Conservation (phyloP, 2,329 filamentous ascomycete species). For the Sarocladium kiliense region DNA sequence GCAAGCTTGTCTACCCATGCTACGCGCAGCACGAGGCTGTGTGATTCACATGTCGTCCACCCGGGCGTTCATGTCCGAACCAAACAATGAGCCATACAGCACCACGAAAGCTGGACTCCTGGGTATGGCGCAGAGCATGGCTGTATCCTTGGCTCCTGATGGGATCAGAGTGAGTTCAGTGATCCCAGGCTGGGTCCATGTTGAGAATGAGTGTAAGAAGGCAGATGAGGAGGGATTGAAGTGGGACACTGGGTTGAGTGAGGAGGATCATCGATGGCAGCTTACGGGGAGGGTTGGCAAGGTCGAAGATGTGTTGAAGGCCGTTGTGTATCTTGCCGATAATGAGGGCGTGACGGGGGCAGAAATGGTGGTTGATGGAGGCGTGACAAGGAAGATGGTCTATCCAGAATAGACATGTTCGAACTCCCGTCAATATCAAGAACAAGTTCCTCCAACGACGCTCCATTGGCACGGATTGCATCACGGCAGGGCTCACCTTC, state of each 20-base stretch:
- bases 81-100: conserved; percentile 43
- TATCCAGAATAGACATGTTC: conserved; percentile 20
- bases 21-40: conserved; percentile 18
- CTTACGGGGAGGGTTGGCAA: conserved; percentile 43
- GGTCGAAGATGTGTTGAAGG: conserved; percentile 34
- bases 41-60: conserved; percentile 46
- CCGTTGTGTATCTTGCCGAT: conserved; percentile 21
- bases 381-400: conserved; percentile 25
- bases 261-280: conserved; percentile 43
- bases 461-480: too few species aligned
- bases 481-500: too few species aligned
- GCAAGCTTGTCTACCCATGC: conserved; percentile 22
- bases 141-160: conserved; percentile 35
- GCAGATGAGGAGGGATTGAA: conserved; percentile 29
- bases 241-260: conserved; percentile 41
- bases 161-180: conserved; percentile 43
- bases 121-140: conserved; percentile 43
- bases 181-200: conserved; percentile 47
- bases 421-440: not conserved
- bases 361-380: conserved; percentile 24
- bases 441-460: too few species aligned
- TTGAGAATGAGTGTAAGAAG: conserved; percentile 28
- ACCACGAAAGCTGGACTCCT: conserved; percentile 45
- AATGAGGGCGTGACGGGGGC: conserved; percentile 23
- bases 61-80: conserved; percentile 41